These are phyloP conservation scores for Phlegmacium glaucopus DNA, from an alignment of 768 basidiomycete genomes.

Conservation along the genomic window DNA sequence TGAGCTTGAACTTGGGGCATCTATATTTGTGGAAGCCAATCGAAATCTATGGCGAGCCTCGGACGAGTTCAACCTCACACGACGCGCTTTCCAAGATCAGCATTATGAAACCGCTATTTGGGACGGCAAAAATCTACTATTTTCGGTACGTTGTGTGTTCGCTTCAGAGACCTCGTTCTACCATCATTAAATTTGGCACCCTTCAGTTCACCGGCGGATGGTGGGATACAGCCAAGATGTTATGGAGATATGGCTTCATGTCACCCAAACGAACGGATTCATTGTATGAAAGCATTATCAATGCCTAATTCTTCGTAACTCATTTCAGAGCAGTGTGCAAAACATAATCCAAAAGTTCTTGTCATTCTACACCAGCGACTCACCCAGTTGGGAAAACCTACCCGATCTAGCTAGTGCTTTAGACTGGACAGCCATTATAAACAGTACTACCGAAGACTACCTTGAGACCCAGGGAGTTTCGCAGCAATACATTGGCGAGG, in stretches of 20 bases:
- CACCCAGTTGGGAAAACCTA: constrained; percentile 64
- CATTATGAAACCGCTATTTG: constrained; percentile 66
- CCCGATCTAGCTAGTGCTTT: constrained; percentile 49
- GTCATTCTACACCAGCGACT: constrained; percentile 48
- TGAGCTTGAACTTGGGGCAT: constrained; percentile 80
- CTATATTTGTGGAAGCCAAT: constrained; percentile 81
- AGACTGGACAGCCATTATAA: constrained; percentile 46
- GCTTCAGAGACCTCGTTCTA: not conserved
- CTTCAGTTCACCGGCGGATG: constrained; percentile 50
- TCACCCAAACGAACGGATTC: constrained; percentile 55
- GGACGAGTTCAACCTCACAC: constrained; percentile 73
- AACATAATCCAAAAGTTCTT: constrained; percentile 50
- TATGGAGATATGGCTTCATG: constrained; percentile 75
- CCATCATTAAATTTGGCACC: not conserved
- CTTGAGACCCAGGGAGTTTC: constrained; percentile 52
- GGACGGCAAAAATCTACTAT: constrained; percentile 74
- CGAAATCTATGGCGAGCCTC: constrained; percentile 69
- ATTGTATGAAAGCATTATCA: constrained; percentile 36
- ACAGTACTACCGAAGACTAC: constrained; percentile 55
- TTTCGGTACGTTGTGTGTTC: constrained; percentile 45
- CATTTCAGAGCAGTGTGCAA: constrained; percentile 43
- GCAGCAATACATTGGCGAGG: constrained; percentile 59
- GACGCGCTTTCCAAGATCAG: constrained; percentile 41
- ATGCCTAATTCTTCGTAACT: not conserved
- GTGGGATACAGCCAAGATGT: constrained; percentile 70